Evolutionary conservation across 192 early-diverging fungal genomes (phyloP), one percentile per base, ranked within the genome.

Genomic region (Linnemannia schmuckeri): DNA sequence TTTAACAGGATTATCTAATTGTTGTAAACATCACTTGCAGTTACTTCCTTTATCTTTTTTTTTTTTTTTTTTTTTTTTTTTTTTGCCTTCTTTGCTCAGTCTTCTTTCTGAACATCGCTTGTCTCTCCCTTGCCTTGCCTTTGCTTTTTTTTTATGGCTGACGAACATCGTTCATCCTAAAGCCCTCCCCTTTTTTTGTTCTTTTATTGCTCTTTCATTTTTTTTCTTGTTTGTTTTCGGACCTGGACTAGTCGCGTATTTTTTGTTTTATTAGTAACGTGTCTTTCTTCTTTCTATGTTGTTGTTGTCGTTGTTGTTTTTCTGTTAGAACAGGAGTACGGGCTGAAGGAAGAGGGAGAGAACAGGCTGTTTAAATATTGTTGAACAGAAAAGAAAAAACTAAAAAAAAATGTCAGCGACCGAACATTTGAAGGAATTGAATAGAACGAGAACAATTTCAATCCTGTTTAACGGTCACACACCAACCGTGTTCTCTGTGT

Each of bases 401-500:
- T 2, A 27, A 63, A 24, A 57, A 10, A 57, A 52, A 52, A 52
- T 52, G 49, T 52, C 18, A 18, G 35, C 33, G 66, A 37, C 33
- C 33, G 66, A 69, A 69, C 66, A 27, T 18, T 37, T 37, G 66
- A 69, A 46, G 44, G 44, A 46, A 52, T 52, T 52, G 49, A 52
- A 52, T 52, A 18, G 15, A 3, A 24, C 1, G 68, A 69, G 24
- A 24, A 37, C 18, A 35, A 49, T 79, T 72, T 71, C 77, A 78
- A 49, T 63, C 33, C 61, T 63, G 22, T 73, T 80, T 57, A 73
- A 74, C 78, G 71, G 78, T 80, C 78, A 80, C 78, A 46, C 71
- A 15, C 30, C 46, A 24, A 30, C 37, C 46, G 42, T 77, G 4
- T 44, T 49, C 41, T 47, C 49, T 22, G 63, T 27, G 41, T 79